Evolutionary conservation across 73 alveolate genomes (phyloP).

Genomic region (Durusdinium trenchii): DNA sequence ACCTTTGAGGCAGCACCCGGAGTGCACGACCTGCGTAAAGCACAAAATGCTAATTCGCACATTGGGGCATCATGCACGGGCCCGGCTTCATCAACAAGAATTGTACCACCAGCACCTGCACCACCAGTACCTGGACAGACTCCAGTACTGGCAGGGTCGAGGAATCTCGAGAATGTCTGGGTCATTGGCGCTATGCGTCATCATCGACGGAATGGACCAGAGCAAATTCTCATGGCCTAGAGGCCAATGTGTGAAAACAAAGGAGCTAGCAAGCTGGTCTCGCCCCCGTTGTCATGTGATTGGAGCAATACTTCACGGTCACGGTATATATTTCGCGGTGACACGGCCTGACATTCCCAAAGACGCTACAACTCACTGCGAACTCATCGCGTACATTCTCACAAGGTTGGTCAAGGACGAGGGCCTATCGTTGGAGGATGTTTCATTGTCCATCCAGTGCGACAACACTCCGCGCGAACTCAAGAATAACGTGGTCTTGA

Average conservation of each 20-base stretch:
- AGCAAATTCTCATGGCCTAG: background rate
- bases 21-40: background rate
- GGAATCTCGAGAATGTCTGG: background rate
- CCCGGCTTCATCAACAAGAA: background rate
- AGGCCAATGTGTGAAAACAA: background rate
- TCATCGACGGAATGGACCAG: conserved; percentile 42
- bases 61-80: background rate
- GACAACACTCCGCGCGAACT: conserved; percentile 27
- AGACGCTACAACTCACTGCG: background rate
- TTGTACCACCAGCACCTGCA: background rate
- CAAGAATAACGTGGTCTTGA: background rate
- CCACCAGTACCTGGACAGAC: conserved; percentile 5
- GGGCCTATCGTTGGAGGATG: background rate
- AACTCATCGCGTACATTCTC: background rate
- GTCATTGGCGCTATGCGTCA: background rate
- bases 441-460: background rate
- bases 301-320: background rate
- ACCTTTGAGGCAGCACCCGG: background rate
- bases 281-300: background rate
- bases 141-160: background rate
- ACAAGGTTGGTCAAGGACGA: no score
- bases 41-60: background rate
- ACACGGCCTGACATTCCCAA: background rate
- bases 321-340: background rate
- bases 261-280: background rate